Percentiles rank a stretch among this genome's conserved stretches.
Evolutionary conservation across 345 rosid species (phyloP).

Genomic region (Gossypium stocksii): DNA sequence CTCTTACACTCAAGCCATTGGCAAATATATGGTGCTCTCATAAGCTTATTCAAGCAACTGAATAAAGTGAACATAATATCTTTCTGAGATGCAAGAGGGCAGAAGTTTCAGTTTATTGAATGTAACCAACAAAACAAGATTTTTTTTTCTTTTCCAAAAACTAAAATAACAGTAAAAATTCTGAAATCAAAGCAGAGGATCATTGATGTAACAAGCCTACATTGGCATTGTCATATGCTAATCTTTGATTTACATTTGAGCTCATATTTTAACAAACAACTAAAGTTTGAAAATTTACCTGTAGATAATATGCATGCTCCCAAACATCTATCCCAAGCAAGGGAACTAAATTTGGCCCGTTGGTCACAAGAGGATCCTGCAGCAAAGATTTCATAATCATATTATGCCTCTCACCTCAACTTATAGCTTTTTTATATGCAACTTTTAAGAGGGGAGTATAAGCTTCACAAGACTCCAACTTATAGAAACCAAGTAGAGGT

Average conservation of each 20-base stretch:
- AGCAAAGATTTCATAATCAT: constrained; percentile 7
- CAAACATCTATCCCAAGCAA: constrained; percentile 92
- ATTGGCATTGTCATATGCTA: not conserved
- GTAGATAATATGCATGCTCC: constrained; percentile 99
- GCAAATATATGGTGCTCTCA: not conserved
- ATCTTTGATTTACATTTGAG: constrained; percentile 18
- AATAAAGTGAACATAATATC: not conserved
- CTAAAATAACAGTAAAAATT: not conserved
- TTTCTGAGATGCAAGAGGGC: not conserved
- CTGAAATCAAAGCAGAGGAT: not conserved
- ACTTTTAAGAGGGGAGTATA: not conserved
- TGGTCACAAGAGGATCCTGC: constrained; percentile 90
- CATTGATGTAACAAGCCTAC: not conserved
- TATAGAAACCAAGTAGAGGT: not conserved
- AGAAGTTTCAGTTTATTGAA: not conserved
- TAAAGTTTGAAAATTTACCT: constrained; percentile 40
- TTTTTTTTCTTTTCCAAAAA: not conserved
- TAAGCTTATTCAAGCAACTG: not conserved
- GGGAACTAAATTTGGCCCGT: constrained; percentile 70
- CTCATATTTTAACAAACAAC: constrained; percentile 35
- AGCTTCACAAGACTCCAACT: not conserved
- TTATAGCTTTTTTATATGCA: not conserved
- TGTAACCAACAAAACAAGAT: not conserved
- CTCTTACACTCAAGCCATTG: not conserved
- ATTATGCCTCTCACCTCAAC: not conserved